Conservation (phyloP, 768 basidiomycete species). For the Serendipita sp. region DNA sequence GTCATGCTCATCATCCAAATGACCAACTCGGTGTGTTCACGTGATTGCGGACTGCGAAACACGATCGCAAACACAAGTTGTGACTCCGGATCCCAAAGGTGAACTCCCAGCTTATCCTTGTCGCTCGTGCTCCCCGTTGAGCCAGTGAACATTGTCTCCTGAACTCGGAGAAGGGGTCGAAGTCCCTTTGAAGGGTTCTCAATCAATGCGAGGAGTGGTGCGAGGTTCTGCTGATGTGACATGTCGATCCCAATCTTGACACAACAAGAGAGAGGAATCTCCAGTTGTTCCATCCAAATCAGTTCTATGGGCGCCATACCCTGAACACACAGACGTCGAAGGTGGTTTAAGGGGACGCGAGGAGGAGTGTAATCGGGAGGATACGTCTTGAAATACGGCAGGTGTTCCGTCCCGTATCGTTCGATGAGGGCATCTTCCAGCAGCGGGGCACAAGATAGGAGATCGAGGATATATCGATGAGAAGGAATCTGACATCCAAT, state of each 20-base stretch:
- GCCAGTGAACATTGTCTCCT: slow-evolving; percentile 4
- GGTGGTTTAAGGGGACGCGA: background rate
- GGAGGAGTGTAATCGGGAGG: background rate
- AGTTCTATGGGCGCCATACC: slow-evolving; percentile 1
- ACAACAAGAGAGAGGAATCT: background rate
- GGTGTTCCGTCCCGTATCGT: slow-evolving; percentile 1
- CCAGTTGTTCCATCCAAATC: background rate
- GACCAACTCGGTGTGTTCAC: background rate
- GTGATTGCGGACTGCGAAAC: background rate
- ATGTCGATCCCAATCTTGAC: slow-evolving; percentile 4
- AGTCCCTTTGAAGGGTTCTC: background rate
- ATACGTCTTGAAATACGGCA: background rate
- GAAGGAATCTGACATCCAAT: slow-evolving; percentile 3
- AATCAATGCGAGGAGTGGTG: background rate
- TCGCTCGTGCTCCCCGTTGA: background rate
- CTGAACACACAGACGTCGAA: background rate
- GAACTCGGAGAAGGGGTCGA: slow-evolving; percentile 1
- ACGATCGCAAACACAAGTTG: background rate
- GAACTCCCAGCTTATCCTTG: background rate
- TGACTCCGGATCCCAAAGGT: background rate
- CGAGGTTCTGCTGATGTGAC: background rate
- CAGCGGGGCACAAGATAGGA: background rate
- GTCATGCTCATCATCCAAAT: slow-evolving; percentile 5
- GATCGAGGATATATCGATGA: slow-evolving; percentile 5
- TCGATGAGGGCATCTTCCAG: background rate